Conservation (phyloP, 148 eudicot species). For the Chenopodium berlandieri region DNA sequence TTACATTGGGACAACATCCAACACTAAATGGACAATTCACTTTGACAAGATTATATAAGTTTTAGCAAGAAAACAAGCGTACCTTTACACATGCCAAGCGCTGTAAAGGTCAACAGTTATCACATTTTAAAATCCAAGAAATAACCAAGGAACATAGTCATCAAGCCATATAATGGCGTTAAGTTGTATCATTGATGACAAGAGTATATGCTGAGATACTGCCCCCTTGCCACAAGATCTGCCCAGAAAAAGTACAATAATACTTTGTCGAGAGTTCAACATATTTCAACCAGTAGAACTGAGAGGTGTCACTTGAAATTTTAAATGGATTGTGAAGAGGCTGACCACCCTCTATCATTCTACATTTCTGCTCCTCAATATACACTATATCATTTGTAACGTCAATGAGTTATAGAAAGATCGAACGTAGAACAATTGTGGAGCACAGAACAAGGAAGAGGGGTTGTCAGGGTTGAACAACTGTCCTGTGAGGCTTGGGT, state of each 20-base stretch:
- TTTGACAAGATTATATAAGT: too few species aligned
- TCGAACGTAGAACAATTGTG: not conserved
- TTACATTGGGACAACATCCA: not conserved
- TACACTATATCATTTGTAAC: not conserved
- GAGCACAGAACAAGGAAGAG: not conserved
- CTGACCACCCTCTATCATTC: not conserved
- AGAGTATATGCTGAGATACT: not conserved
- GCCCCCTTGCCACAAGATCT: not conserved
- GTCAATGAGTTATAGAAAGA: not conserved
- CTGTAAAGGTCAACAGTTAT: not conserved
- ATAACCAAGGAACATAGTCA: not conserved
- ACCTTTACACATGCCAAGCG: not conserved
- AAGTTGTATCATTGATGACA: not conserved
- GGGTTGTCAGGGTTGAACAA: conserved; percentile 31
- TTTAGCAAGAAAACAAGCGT: not conserved
- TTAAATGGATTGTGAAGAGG: not conserved
- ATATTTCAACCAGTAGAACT: not conserved
- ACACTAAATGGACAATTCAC: not conserved
- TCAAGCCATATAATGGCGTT: not conserved
- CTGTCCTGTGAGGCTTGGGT: conserved; percentile 80
- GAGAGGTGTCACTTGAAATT: not conserved
- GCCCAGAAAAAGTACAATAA: not conserved
- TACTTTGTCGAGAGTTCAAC: not conserved
- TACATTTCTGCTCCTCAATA: not conserved
- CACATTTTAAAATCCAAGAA: not conserved